Percentiles rank a stretch among this genome's conserved stretches.
phyloP scores from a whole-genome alignment of 1,284 basidiomycete species.

The Apiotrichum montevideense region DNA sequence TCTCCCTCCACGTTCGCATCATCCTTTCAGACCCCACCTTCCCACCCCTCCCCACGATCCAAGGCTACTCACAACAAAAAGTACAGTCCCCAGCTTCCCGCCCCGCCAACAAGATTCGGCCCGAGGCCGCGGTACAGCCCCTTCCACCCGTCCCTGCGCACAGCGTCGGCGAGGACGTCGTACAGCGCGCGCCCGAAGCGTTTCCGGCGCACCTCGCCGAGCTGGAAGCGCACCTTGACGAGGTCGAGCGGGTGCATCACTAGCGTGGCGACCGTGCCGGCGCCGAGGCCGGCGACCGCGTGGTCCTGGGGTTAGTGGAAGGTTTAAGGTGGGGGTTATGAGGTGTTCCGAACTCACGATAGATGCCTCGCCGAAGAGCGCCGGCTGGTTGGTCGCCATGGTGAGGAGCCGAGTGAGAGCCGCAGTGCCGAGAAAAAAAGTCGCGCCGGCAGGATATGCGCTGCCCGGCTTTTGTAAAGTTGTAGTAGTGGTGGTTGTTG shows the following conservation, averaged over 20 bases:
- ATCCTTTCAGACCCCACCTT: too few species aligned
- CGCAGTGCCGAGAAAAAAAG: too few species aligned
- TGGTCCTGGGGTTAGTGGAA: constrained; percentile 56
- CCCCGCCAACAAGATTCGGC: constrained; percentile 91
- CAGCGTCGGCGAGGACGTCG: constrained; percentile 66
- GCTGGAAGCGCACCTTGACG: constrained; percentile 91
- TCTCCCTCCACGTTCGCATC: too few species aligned
- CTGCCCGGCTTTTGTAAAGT: too few species aligned
- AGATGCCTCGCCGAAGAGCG: constrained; percentile 44
- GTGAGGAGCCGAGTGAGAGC: too few species aligned
- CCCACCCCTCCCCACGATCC: too few species aligned
- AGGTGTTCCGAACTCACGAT: constrained; percentile 26
- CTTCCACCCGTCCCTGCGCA: constrained; percentile 66
- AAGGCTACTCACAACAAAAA: constrained; percentile 77
- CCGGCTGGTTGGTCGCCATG: constrained; percentile 13
- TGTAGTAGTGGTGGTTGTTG: too few species aligned
- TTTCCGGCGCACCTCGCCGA: constrained; percentile 52
- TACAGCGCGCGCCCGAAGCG: constrained; percentile 74
- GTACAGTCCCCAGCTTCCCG: constrained; percentile 96
- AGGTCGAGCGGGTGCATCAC: constrained; percentile 98
- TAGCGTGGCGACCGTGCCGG: constrained; percentile 84
- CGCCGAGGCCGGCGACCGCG: constrained; percentile 87
- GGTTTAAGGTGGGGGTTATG: not conserved
- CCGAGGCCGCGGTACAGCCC: constrained; percentile 87
- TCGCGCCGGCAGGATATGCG: too few species aligned